A percentile compares a stretch with the other conserved stretches of the same genome.
phyloP scores from a whole-genome alignment of 2,329 filamentous ascomycete genomes.

The Escovopsis sp. region DNA sequence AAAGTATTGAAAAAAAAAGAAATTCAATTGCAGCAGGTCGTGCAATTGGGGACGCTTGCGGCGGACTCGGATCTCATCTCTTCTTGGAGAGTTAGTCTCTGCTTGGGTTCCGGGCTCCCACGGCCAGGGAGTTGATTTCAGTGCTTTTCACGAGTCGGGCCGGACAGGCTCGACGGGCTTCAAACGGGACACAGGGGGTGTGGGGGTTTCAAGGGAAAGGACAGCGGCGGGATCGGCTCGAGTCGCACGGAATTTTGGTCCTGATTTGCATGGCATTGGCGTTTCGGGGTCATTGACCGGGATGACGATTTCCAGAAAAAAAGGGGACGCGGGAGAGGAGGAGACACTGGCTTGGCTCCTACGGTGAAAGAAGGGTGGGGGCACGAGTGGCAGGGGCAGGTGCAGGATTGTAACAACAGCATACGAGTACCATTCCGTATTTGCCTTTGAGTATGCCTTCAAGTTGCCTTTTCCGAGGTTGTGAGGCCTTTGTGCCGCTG shows the following conservation, averaged over 20 bases:
- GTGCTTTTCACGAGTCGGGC: too few relatives aligned
- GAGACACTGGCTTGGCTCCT: neutral
- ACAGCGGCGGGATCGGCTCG: too few relatives aligned
- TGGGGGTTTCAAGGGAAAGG: too few relatives aligned
- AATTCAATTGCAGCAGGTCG: neutral
- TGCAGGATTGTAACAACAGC: constrained; percentile 2
- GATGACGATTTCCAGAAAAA: neutral
- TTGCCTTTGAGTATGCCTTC: neutral
- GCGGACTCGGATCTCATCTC: neutral
- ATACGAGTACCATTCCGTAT: constrained; percentile 1
- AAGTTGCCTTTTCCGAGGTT: neutral
- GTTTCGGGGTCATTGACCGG: constrained; percentile 3
- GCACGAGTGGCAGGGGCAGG: too few relatives aligned
- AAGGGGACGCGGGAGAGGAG: neutral
- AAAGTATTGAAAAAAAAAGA: too few relatives aligned
- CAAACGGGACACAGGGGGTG: too few relatives aligned
- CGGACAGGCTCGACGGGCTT: too few relatives aligned
- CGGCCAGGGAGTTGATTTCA: neutral
- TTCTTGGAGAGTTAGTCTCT: neutral
- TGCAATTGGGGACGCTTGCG: neutral
- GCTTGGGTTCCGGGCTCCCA: constrained; percentile 1
- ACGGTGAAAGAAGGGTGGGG: too few relatives aligned
- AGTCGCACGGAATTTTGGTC: neutral
- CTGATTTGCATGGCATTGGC: constrained; percentile 8
- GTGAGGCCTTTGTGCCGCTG: neutral